These are phyloP conservation scores for Tulasnella sp. DNA, from an alignment of 768 basidiomycete genomes.

Conservation along the genomic window DNA sequence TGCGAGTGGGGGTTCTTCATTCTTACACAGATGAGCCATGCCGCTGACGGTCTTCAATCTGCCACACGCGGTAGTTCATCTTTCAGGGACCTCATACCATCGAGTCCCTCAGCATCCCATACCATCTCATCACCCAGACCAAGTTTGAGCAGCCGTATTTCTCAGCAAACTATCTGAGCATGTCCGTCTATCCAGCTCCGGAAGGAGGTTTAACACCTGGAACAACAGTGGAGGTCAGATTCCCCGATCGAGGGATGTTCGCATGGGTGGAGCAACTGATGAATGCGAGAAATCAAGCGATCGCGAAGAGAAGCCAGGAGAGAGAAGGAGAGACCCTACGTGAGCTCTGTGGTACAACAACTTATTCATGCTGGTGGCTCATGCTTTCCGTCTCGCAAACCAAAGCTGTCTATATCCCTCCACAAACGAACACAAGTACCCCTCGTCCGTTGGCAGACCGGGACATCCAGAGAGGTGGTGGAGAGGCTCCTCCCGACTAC, in stretches of 20 bases:
- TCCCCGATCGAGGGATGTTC: constrained; percentile 13
- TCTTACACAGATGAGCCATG: too few species aligned
- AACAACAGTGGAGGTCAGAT: constrained; percentile 10
- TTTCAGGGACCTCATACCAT: not conserved
- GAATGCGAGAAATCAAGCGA: constrained; percentile 5
- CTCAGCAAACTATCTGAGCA: constrained; percentile 14
- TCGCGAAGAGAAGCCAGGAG: not conserved
- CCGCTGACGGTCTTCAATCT: too few species aligned
- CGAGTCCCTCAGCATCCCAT: constrained; percentile 11
- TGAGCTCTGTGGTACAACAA: constrained; percentile 1
- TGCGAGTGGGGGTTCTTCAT: not conserved
- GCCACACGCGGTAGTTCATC: constrained; percentile 1
- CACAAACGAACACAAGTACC: too few species aligned
- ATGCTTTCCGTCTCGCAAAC: too few species aligned
- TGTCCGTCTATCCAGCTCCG: constrained; percentile 10
- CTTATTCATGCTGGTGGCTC: too few species aligned
- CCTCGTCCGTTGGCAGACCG: too few species aligned
- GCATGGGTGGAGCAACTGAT: constrained; percentile 4
- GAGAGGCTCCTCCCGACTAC: too few species aligned
- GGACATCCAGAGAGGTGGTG: too few species aligned
- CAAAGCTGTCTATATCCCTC: too few species aligned
- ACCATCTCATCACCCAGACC: constrained; percentile 2
- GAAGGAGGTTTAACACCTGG: constrained; percentile 8
- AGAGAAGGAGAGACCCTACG: constrained; percentile 1
- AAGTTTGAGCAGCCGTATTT: constrained; percentile 15